Evolutionary conservation across 2,329 filamentous ascomycete species (phyloP).

Genomic region (Drechslera avenae): DNA sequence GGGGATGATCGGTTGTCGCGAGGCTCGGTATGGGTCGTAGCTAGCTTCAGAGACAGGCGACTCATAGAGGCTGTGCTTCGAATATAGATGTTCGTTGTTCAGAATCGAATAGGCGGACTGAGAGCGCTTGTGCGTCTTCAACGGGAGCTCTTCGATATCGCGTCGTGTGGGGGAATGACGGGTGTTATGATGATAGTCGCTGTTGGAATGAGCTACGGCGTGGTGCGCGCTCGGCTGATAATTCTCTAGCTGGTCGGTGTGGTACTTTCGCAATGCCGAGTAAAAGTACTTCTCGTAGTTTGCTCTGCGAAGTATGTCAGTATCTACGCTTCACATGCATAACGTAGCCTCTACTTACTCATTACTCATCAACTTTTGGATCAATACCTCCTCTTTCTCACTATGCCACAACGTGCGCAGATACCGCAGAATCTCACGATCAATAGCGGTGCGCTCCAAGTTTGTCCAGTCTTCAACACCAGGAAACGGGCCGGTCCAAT

Average conservation of each 20-base stretch:
- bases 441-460: conserved; percentile 69
- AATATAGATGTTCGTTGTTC: conserved; percentile 59
- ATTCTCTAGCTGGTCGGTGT: conserved; percentile 83
- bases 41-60: conserved; percentile 61
- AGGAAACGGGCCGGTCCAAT: conserved; percentile 60
- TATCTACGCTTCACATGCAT: background rate
- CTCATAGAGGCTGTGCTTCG: conserved; percentile 57
- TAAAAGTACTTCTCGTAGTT: conserved; percentile 97
- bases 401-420: conserved; percentile 91
- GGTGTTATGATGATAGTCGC: conserved; percentile 73
- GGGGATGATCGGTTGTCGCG: conserved; percentile 57
- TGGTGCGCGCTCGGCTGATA: conserved; percentile 71
- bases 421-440: conserved; percentile 81
- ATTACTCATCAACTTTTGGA: conserved; percentile 65
- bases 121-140: conserved; percentile 49
- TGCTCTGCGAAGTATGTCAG: conserved; percentile 55
- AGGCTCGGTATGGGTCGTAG: conserved; percentile 85
- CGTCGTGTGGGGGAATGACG: conserved; percentile 27
- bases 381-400: conserved; percentile 73
- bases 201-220: conserved; percentile 76
- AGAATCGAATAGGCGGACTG: conserved; percentile 63
- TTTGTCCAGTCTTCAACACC: conserved; percentile 67
- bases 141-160: conserved; percentile 45
- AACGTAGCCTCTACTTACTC: conserved; percentile 41
- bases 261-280: conserved; percentile 78